phyloP scores from a whole-genome alignment of 2,329 filamentous ascomycete genomes.

The Scytalidium sp. region DNA sequence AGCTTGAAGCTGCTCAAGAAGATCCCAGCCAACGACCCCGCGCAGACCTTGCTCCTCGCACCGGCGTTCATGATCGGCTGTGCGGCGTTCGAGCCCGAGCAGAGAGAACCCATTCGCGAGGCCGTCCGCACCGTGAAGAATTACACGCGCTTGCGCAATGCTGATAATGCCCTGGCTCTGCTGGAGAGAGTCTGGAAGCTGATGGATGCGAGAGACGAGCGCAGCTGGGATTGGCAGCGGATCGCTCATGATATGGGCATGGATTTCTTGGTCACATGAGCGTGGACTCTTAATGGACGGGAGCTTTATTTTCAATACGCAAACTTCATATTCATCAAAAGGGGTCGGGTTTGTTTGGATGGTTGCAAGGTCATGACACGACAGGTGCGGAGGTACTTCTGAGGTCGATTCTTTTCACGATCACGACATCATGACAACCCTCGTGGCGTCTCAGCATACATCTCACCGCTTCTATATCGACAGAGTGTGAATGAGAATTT shows the following conservation, averaged over 20 bases:
- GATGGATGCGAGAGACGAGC: constrained; percentile 57
- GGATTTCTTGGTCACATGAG: constrained; percentile 46
- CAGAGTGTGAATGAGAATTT: no score
- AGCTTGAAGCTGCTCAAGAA: constrained; percentile 52
- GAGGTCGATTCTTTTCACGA: no score
- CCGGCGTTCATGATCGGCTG: constrained; percentile 60
- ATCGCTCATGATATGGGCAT: constrained; percentile 51
- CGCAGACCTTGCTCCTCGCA: constrained; percentile 57
- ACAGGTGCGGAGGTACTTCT: no score
- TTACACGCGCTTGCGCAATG: constrained; percentile 59
- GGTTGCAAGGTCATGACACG: no score
- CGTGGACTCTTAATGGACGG: no score
- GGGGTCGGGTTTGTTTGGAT: no score
- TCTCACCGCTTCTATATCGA: no score
- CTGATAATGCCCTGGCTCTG: constrained; percentile 49
- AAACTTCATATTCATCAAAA: no score
- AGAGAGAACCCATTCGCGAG: constrained; percentile 49
- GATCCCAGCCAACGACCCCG: constrained; percentile 55
- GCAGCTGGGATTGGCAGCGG: constrained; percentile 62
- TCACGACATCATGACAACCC: no score
- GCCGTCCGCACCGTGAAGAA: constrained; percentile 49
- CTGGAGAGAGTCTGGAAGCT: constrained; percentile 58
- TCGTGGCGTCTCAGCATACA: no score
- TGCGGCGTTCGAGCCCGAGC: constrained; percentile 50
- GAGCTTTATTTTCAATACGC: background rate